Evolutionary conservation across 306 rosid species (phyloP), one percentile per base, ranked within the genome.

Genomic region (Prunus armeniaca): DNA sequence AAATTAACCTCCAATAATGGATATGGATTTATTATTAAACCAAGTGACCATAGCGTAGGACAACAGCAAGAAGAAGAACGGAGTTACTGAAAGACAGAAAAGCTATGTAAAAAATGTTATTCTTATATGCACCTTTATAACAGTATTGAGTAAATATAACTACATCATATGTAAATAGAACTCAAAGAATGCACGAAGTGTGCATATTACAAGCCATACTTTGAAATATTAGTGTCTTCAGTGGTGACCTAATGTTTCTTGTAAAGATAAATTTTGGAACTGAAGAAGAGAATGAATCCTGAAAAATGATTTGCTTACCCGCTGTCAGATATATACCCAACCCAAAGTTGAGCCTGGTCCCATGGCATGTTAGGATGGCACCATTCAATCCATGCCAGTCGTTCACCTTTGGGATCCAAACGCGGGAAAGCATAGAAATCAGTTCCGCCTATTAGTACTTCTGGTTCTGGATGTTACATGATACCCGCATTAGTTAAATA

Each of bases 401-500:
- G 83, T 83, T 91, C 89, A 75, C 91, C 83, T 75, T 82, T 92
- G 6, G 84, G 70, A 50, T 92, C 99, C 78, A 95, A 47, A 41
- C 97, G 96, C 17, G 97, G 98, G 87, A 91, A 95, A 81, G 97
- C 99, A 83, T 95, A 92, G 89, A 92, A 92, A 56, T 96, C 98
- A 43, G 84, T 88, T 54, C 98, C 99, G 1, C 90, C 86, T 34
- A 96, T 84, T 9, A 96, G 79, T 43, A 88, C 83, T 75, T 86
- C 71, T 13, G 99, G 93, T 81, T 92, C 96, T 95, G 93, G 65
- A 79, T 65, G 75, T 69, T 80, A 71, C 13, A 51, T 13, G 65
- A 22, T 56, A 34, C 72, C 79, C 74, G 67, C 20, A 80, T 75
- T 58, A 76, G 32, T 32, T 19, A 62, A 71, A 17, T 43, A 66